These are phyloP conservation scores for Jacaranda copaia DNA, from an alignment of 257 asterid genomes.

Conservation along the genomic window DNA sequence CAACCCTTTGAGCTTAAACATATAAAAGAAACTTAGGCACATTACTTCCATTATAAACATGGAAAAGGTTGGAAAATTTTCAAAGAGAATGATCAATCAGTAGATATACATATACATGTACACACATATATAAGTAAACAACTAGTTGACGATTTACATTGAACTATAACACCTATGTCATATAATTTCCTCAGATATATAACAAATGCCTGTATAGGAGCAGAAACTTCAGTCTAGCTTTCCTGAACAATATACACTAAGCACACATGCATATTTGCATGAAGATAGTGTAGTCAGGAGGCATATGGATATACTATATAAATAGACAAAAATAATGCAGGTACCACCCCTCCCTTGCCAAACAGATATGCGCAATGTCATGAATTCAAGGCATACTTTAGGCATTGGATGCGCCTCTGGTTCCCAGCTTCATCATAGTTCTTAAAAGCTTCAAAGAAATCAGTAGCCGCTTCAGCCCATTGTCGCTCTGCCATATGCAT, in stretches of 20 bases:
- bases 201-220: not conserved
- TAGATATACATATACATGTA: no score
- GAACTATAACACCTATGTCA: not conserved
- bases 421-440: conserved; percentile 99
- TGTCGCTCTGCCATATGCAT: conserved; percentile 99
- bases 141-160: not conserved
- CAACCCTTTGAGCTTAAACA: conserved; percentile 2
- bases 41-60: no score
- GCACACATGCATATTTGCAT: not conserved
- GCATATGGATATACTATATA: conserved; percentile 6
- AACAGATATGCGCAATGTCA: conserved; percentile 12
- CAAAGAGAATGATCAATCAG: not conserved
- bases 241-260: conserved; percentile 5
- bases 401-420: conserved; percentile 95
- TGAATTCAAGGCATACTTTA: conserved; percentile 63
- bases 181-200: not conserved
- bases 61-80: not conserved
- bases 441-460: conserved; percentile 97
- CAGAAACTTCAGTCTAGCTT: conserved; percentile 6
- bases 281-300: not conserved
- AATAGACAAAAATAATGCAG: not conserved
- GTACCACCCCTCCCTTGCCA: conserved; percentile 27
- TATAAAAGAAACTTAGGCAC: not conserved
- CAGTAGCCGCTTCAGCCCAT: conserved; percentile 98
- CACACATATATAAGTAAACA: not conserved